Evolutionary conservation across 495 filamentous ascomycete species (phyloP).

Genomic region (Annulohypoxylon maeteangense): DNA sequence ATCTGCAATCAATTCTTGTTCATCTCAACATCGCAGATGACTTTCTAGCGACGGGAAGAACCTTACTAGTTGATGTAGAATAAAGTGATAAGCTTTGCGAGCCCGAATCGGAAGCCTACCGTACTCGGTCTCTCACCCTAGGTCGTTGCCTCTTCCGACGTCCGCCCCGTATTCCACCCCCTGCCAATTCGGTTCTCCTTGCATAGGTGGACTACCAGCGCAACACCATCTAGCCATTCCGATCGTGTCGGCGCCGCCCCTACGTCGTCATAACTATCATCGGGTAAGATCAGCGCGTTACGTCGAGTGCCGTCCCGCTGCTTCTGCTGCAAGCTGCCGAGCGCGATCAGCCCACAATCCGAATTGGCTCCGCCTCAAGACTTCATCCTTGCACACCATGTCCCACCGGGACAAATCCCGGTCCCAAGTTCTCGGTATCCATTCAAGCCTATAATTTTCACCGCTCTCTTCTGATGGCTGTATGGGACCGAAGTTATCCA

Average conservation of each 20-base stretch:
- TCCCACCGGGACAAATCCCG: constrained; percentile 11
- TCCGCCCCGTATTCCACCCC: constrained; percentile 19
- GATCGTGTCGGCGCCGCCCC: constrained; percentile 18
- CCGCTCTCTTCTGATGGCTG: not conserved
- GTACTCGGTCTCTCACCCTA: not conserved
- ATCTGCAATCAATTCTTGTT: not conserved
- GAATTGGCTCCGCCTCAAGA: constrained; percentile 8
- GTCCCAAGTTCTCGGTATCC: constrained; percentile 13
- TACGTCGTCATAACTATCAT: constrained; percentile 11
- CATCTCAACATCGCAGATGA: not conserved
- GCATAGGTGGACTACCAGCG: constrained; percentile 18
- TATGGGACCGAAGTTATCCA: not conserved
- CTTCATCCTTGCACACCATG: constrained; percentile 9
- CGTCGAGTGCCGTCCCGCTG: constrained; percentile 22
- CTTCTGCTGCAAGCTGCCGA: constrained; percentile 26
- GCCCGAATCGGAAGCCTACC: constrained; percentile 17
- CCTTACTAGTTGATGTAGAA: not conserved
- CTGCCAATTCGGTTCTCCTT: constrained; percentile 23
- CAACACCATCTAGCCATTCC: constrained; percentile 21
- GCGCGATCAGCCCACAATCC: constrained; percentile 4
- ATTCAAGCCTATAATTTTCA: not conserved
- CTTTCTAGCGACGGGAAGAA: not conserved
- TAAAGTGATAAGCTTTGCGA: constrained; percentile 2
- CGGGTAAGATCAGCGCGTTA: constrained; percentile 25
- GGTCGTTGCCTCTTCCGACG: constrained; percentile 23